A percentile compares a stretch with the other conserved stretches of the same genome.
Conservation (phyloP, 306 rosid species). For the Begonia fuchsioides region DNA sequence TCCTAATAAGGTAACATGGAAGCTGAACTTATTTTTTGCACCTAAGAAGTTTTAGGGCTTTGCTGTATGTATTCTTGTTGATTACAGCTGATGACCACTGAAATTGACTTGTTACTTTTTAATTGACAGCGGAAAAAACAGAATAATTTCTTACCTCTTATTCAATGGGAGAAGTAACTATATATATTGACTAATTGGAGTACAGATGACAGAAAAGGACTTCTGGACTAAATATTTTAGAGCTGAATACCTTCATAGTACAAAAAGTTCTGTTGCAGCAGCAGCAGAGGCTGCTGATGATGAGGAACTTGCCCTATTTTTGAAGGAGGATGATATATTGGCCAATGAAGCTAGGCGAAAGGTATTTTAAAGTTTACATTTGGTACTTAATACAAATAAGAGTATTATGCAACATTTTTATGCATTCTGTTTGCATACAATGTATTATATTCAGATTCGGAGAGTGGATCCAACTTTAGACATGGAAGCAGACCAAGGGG, state of each 20-base stretch:
- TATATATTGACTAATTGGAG: slow-evolving; percentile 1
- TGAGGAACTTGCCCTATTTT: slow-evolving; percentile 83
- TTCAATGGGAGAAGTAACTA: too few species aligned
- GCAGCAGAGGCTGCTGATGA: slow-evolving; percentile 99
- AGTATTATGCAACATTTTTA: neutral
- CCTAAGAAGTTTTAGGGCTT: neutral
- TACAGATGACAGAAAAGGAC: slow-evolving; percentile 79
- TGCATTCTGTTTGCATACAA: too few species aligned
- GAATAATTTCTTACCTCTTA: too few species aligned
- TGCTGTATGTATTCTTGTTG: neutral
- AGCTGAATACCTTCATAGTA: slow-evolving; percentile 86
- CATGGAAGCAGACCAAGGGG: slow-evolving; percentile 98
- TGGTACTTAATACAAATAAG: neutral
- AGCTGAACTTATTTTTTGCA: slow-evolving; percentile 5
- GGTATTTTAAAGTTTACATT: slow-evolving; percentile 22
- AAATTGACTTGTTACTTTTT: too few species aligned
- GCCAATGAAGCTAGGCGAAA: slow-evolving; percentile 70
- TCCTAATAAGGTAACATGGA: slow-evolving; percentile 58
- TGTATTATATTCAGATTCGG: slow-evolving; percentile 35
- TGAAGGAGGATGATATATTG: slow-evolving; percentile 80
- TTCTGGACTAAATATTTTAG: slow-evolving; percentile 90
- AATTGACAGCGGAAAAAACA: too few species aligned
- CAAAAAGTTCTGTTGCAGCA: slow-evolving; percentile 66
- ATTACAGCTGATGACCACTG: neutral
- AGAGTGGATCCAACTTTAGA: slow-evolving; percentile 91